Percentiles rank a stretch among this genome's conserved stretches.
These are phyloP conservation scores for Castanea crenata DNA, from an alignment of 306 rosid species.

Conservation along the genomic window DNA sequence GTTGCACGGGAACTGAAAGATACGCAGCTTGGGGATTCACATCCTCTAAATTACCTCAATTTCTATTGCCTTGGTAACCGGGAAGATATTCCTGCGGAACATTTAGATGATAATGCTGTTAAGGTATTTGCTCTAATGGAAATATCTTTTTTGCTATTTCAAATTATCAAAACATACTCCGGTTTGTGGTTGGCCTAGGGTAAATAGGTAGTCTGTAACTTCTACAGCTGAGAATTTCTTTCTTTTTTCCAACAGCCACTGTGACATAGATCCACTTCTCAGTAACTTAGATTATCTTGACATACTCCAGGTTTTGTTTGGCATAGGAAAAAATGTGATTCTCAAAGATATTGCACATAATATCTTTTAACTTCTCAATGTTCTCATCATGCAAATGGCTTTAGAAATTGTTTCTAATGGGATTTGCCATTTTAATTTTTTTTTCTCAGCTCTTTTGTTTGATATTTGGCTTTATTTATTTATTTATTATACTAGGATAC, in stretches of 20 bases:
- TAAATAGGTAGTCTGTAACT: slow-evolving; percentile 2
- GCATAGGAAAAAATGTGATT: too few relatives aligned
- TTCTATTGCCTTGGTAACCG: slow-evolving; percentile 96
- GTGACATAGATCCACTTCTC: slow-evolving; percentile 1
- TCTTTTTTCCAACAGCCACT: neutral
- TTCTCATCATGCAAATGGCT: neutral
- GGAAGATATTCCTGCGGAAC: slow-evolving; percentile 48
- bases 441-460: neutral
- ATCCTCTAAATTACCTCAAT: slow-evolving; percentile 81
- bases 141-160: slow-evolving; percentile 1
- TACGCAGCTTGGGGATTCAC: slow-evolving; percentile 31
- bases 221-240: neutral
- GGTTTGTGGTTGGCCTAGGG: neutral
- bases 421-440: neutral
- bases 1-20: slow-evolving; percentile 64
- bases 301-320: too few relatives aligned
- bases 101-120: slow-evolving; percentile 29
- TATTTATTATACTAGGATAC: neutral
- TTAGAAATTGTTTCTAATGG: neutral
- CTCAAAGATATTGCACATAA: neutral
- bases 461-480: neutral
- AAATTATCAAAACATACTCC: slow-evolving; percentile 1
- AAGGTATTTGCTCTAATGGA: slow-evolving; percentile 44
- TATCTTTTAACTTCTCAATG: too few relatives aligned
- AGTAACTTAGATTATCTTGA: too few relatives aligned